These are phyloP conservation scores for Wickerhamomyces silvicola DNA, from an alignment of 805 yeast genomes.

Conservation along the genomic window DNA sequence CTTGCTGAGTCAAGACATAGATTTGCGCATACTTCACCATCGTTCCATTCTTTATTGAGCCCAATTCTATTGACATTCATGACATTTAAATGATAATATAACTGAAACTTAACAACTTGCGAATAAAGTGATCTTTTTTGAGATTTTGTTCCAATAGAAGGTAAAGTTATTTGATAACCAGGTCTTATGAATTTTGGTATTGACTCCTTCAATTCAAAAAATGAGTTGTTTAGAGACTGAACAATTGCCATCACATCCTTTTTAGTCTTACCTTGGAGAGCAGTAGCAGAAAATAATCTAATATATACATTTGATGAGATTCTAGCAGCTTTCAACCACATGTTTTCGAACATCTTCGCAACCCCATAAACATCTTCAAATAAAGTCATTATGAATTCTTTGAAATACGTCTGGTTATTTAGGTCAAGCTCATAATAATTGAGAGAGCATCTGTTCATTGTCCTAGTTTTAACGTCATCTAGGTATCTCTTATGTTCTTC, in stretches of 20 bases:
- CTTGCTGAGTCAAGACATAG: conserved; percentile 6
- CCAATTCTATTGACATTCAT: conserved; percentile 8
- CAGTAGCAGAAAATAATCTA: conserved; percentile 7
- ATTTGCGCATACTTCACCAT: conserved; percentile 2
- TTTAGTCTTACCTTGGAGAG: conserved; percentile 5
- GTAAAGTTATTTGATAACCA: conserved; percentile 5
- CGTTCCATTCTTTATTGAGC: conserved; percentile 5
- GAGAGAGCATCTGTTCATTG: conserved; percentile 1
- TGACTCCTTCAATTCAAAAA: conserved; percentile 1
- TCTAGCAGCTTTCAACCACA: conserved; percentile 2
- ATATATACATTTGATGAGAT: conserved; percentile 5
- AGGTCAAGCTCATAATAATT: conserved; percentile 1
- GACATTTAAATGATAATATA: conserved; percentile 5
- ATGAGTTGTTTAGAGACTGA: conserved; percentile 2
- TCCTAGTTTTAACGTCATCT: not conserved
- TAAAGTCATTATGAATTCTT: conserved; percentile 1
- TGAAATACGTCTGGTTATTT: conserved; percentile 2
- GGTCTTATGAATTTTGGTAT: conserved; percentile 10
- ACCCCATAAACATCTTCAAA: conserved; percentile 1
- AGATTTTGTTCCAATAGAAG: not conserved
- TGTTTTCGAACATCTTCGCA: conserved; percentile 2
- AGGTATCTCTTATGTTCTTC: conserved; percentile 1
- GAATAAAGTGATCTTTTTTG: not conserved
- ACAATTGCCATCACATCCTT: conserved; percentile 4
- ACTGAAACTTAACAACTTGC: conserved; percentile 6